Base-by-base conservation (phyloP, 2,329 filamentous ascomycete species). In the Tothia fuscella region DNA sequence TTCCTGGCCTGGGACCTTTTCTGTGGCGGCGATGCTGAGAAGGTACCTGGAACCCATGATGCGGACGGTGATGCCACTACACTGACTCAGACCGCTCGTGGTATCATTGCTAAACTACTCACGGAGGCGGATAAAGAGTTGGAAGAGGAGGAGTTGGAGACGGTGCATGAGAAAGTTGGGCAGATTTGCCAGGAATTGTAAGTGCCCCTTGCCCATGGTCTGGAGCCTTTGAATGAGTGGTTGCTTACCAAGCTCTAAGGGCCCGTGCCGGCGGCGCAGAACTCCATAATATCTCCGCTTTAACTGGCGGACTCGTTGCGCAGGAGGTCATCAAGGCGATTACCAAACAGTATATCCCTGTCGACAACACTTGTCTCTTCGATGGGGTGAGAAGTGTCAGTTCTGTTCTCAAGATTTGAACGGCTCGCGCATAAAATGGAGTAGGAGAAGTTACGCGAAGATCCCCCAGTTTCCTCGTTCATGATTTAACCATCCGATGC, bases 291-390 rank as follows among this genome's bases (percentile, higher is more conserved):
- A 83, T 93, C 43, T 82, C 88, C 24, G 80, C 88, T 20, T 65
- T 94, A 43, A 82, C 80, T 1, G 93, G 91, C 22, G 93, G 91
- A 3, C 82, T 98, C 67, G 82, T 93, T 36, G 86, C 89, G n/a
- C 93, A 98, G 62, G 91, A 98, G 64, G 76, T 89, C 48, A 93
- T 98, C 65, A 98, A 98, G 58, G 72, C 77, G 59, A 75, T 89
- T 33, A 80, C 76, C n/a, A 68, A 71, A 52, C 76, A 80, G 58
- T 80, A 80, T 53, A 65, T 78, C 9, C 76, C 76, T 2, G 63
- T 79, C 6, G 73, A 79, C 55, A 78, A 78, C 46, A 75, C 71
- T 0, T 78, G 74, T 51, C 56, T 79, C 19, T 79, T 78, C 49
- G 74, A 80, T 52, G 76, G 76, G 1, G 66, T 78, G 2, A 63